Base-by-base conservation (phyloP, 306 rosid species). In the Gillenia trifoliata region DNA sequence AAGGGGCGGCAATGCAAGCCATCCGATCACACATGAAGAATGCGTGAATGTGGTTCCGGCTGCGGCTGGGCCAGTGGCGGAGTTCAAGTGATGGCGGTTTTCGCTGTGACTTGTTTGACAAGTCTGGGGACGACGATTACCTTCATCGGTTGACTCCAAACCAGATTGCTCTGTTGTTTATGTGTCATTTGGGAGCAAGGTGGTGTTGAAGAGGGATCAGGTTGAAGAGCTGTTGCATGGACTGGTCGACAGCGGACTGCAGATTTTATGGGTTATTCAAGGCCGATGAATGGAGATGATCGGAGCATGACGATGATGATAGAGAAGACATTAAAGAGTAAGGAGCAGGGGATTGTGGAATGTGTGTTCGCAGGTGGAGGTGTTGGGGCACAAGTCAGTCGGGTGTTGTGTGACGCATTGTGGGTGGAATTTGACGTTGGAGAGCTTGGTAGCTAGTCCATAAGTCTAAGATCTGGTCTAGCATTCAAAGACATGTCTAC, bases 191-290 rank as follows among this genome's bases (percentile, higher is more conserved):
- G 97, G 97, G n/a, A 82, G 84, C 29, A 16, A 85, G 1, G 52
- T 80, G 16, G 72, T 55, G 75, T 70, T 87, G n/a, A 47, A 8
- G 70, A 0, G 80, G 67, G 60, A 11, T 38, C 93, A 92, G 28
- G 81, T 78, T 83, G 92, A 88, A 76, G 98, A 90, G 71, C 33
- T 92, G 0, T 88, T 85, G 0, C 70, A 81, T 38, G 93, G 77
- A 2, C 80, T 92, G 64, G 45, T 92, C 8, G 90, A 81, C 36
- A 79, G 40, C 11, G 80, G 83, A 0, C 70, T 12, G 36, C 80
- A 87, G 5, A n/a, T n/a, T n/a, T 30, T 92, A 78, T 92, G 97
- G 96, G 89, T 85, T 0, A n/a, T 88, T 19, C n/a, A n/a, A n/a
- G 82, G 83, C 75, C 59, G 33, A 34, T n/a, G 11, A 63, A 71